These are phyloP conservation scores for Tricharina praecox DNA, from an alignment of 495 filamentous ascomycete genomes.

Conservation along the genomic window DNA sequence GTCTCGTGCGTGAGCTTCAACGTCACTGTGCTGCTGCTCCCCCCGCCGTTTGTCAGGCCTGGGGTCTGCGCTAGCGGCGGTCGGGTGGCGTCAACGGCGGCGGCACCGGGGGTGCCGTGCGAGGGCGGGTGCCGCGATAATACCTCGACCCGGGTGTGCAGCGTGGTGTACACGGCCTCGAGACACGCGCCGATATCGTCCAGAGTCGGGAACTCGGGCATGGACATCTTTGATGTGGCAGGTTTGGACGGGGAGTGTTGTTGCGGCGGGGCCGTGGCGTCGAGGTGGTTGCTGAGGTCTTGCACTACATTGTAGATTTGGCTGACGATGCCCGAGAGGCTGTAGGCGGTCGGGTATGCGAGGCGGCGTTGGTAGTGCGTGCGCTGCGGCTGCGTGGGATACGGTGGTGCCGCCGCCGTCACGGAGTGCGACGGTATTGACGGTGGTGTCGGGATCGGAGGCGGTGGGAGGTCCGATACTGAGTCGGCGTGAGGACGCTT, in stretches of 20 bases:
- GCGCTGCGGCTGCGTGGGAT: background rate
- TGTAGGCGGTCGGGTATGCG: slow-evolving; percentile 1
- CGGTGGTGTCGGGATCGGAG: background rate
- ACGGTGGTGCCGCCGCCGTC: background rate
- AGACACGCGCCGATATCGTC: slow-evolving; percentile 14
- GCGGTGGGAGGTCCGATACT: background rate
- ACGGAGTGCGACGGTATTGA: background rate
- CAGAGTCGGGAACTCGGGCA: slow-evolving; percentile 6
- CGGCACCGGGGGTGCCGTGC: background rate
- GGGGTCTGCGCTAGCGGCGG: background rate
- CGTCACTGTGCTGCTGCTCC: background rate
- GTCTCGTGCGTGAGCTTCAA: background rate
- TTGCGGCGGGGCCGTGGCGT: background rate
- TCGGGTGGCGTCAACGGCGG: background rate
- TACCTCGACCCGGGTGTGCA: background rate
- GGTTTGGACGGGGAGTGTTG: background rate
- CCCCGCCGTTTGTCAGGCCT: too few relatives aligned
- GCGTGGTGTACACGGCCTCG: background rate
- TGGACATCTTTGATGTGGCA: background rate
- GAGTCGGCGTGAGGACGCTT: background rate
- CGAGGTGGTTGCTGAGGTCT: background rate
- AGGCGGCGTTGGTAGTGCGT: background rate
- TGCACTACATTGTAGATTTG: slow-evolving; percentile 3
- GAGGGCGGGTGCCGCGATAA: background rate
- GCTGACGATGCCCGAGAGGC: background rate